Percentiles rank a stretch among this genome's conserved stretches.
Conservation (phyloP, 2,329 filamentous ascomycete species). For the Ophiostoma quercus region DNA sequence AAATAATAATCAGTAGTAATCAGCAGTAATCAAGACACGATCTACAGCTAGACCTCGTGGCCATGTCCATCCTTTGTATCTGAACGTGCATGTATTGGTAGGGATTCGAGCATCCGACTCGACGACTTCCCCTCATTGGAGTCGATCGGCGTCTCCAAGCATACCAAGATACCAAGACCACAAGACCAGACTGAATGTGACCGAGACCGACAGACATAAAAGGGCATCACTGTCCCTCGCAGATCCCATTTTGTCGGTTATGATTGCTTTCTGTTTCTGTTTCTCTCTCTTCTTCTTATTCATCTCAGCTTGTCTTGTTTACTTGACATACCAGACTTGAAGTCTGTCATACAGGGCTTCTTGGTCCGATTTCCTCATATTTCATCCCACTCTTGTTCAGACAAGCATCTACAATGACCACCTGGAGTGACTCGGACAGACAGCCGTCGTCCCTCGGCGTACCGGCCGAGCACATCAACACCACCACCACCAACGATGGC, state of each 20-base stretch:
- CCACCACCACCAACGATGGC: constrained; percentile 12
- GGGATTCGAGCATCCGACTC: too few relatives aligned
- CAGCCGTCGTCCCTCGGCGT: not conserved
- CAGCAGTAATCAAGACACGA: not conserved
- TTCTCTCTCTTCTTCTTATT: not conserved
- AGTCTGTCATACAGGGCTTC: too few relatives aligned
- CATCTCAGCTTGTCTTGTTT: not conserved
- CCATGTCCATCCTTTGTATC: too few relatives aligned
- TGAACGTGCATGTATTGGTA: too few relatives aligned
- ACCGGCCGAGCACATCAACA: not conserved
- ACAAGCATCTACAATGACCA: not conserved
- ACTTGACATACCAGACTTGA: too few relatives aligned
- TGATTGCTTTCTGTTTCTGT: not conserved
- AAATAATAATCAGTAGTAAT: too few relatives aligned
- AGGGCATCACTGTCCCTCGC: not conserved
- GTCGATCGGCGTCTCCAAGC: constrained; percentile 3
- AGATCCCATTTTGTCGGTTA: not conserved
- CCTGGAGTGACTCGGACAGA: not conserved
- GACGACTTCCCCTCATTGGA: not conserved
- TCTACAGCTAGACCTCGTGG: not conserved
- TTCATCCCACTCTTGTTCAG: not conserved
- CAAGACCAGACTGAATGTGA: not conserved
- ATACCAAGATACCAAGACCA: not conserved
- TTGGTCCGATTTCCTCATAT: too few relatives aligned
- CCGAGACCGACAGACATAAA: not conserved